phyloP scores from a whole-genome alignment of 1,284 basidiomycete genomes.

The Fistulina hepatica region DNA sequence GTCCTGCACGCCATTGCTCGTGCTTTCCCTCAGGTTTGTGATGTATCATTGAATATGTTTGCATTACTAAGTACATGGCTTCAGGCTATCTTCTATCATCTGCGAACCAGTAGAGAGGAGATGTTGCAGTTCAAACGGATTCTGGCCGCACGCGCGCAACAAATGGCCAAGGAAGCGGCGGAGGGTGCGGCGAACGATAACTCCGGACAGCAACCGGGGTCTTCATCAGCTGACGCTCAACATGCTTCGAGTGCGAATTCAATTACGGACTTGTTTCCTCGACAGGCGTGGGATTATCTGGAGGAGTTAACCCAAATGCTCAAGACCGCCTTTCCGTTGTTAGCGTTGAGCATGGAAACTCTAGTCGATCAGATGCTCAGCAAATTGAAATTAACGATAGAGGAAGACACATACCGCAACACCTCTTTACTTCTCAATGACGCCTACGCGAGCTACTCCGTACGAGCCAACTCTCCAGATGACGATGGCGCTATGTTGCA shows the following conservation, averaged over 20 bases:
- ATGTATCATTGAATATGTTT: slow-evolving; percentile 6
- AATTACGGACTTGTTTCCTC: slow-evolving; percentile 30
- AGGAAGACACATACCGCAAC: slow-evolving; percentile 94
- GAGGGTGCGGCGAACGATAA: not conserved
- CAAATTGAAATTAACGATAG: slow-evolving; percentile 84
- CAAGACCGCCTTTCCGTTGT: slow-evolving; percentile 93
- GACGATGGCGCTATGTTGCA: slow-evolving; percentile 70
- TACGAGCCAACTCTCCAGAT: slow-evolving; percentile 52
- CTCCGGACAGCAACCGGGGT: not conserved
- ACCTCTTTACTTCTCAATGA: slow-evolving; percentile 77
- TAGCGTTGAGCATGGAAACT: slow-evolving; percentile 93
- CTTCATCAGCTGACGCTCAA: slow-evolving; percentile 1
- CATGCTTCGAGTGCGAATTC: slow-evolving; percentile 21
- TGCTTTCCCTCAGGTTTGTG: slow-evolving; percentile 80
- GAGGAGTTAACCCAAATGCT: slow-evolving; percentile 93
- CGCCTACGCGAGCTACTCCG: slow-evolving; percentile 63
- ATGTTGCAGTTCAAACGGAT: slow-evolving; percentile 44
- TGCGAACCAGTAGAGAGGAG: slow-evolving; percentile 90
- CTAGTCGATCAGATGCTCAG: slow-evolving; percentile 93
- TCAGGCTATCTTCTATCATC: slow-evolving; percentile 90
- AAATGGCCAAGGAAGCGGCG: not conserved
- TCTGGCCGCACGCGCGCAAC: slow-evolving; percentile 15
- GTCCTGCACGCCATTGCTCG: slow-evolving; percentile 89
- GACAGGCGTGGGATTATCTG: slow-evolving; percentile 83
- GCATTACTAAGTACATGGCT: slow-evolving; percentile 13